These are phyloP conservation scores for Daldinia concentrica DNA, from an alignment of 495 filamentous ascomycete species.

Conservation along the genomic window DNA sequence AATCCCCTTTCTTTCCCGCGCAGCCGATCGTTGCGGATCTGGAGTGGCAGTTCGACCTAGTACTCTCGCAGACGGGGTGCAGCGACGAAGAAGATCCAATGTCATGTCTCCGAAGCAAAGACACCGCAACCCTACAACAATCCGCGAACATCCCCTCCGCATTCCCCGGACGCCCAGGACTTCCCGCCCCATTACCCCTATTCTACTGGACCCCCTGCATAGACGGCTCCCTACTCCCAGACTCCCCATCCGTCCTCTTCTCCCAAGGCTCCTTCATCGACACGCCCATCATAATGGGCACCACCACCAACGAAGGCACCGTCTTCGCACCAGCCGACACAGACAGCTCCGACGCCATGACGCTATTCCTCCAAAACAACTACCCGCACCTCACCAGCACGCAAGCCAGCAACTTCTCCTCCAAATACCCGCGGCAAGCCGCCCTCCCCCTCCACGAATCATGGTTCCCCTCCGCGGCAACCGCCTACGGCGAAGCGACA, in stretches of 20 bases:
- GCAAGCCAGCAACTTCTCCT: slow-evolving; percentile 57
- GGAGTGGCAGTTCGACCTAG: slow-evolving; percentile 55
- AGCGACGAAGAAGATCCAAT: slow-evolving; percentile 33
- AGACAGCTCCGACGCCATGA: slow-evolving; percentile 53
- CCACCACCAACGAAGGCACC: slow-evolving; percentile 63
- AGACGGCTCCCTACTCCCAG: slow-evolving; percentile 66
- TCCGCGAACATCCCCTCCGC: slow-evolving; percentile 58
- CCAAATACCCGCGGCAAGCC: slow-evolving; percentile 37
- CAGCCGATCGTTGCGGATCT: slow-evolving; percentile 52
- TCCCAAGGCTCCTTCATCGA: slow-evolving; percentile 40
- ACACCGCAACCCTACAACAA: slow-evolving; percentile 63
- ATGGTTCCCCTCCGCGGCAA: slow-evolving; percentile 57
- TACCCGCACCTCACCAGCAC: slow-evolving; percentile 55
- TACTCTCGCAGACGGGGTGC: slow-evolving; percentile 47
- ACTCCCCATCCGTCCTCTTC: slow-evolving; percentile 48
- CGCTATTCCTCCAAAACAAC: slow-evolving; percentile 59
- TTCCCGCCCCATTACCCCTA: slow-evolving; percentile 58
- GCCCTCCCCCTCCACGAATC: slow-evolving; percentile 43
- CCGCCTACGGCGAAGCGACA: slow-evolving; percentile 68
- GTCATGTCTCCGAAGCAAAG: slow-evolving; percentile 62
- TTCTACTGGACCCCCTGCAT: slow-evolving; percentile 67
- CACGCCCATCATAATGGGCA: slow-evolving; percentile 52
- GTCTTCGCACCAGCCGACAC: slow-evolving; percentile 61
- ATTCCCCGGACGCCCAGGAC: slow-evolving; percentile 54
- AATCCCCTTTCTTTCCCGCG: slow-evolving; percentile 58